These are phyloP conservation scores for Mucor circinelloides DNA, from an alignment of 371 early-diverging fungal genomes.

Conservation along the genomic window DNA sequence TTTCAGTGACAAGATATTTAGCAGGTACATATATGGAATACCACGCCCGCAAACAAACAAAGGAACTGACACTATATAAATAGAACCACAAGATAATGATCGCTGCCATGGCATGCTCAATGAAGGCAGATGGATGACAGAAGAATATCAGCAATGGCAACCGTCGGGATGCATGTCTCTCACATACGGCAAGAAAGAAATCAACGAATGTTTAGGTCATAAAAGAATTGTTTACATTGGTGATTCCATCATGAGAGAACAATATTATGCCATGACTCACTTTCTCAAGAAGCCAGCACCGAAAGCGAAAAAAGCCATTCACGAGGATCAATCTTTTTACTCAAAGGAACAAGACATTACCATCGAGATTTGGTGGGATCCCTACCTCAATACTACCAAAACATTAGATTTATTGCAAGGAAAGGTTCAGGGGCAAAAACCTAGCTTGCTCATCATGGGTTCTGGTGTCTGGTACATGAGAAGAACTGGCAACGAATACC, in stretches of 20 bases:
- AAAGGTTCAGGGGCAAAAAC: constrained; percentile 23
- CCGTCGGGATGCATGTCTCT: constrained; percentile 65
- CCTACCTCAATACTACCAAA: constrained; percentile 58
- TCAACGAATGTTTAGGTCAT: constrained; percentile 47
- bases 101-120: constrained; percentile 49
- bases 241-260: constrained; percentile 54
- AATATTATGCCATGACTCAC: constrained; percentile 57
- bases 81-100: constrained; percentile 37
- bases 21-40: neutral
- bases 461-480: constrained; percentile 67
- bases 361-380: constrained; percentile 71
- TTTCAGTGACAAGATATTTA: constrained; percentile 1
- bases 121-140: constrained; percentile 52
- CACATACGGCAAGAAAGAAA: constrained; percentile 44
- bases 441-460: constrained; percentile 57
- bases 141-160: constrained; percentile 48
- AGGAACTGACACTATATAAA: neutral
- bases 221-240: constrained; percentile 56
- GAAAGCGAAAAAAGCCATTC: constrained; percentile 36
- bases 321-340: constrained; percentile 36
- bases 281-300: constrained; percentile 33
- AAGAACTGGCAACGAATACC: constrained; percentile 33
- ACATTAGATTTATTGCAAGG: constrained; percentile 36
- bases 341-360: constrained; percentile 34
- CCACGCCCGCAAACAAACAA: neutral